Evolutionary conservation across 2,329 filamentous ascomycete species (phyloP).

Genomic region (Fonsecaea erecta): DNA sequence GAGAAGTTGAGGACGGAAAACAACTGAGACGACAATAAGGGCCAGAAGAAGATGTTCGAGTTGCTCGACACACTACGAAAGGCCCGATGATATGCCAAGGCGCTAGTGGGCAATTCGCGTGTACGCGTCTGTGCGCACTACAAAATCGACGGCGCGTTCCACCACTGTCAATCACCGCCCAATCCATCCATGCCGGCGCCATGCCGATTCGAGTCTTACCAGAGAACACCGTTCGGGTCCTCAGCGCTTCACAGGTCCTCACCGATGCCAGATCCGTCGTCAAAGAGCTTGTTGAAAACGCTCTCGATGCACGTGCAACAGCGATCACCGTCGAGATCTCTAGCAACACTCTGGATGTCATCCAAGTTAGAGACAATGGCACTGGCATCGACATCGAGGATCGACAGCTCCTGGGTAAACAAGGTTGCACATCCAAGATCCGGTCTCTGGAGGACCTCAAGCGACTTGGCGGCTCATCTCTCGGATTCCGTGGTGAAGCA

Average conservation of each 20-base stretch:
- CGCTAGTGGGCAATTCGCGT: background rate
- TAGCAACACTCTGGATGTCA: slow-evolving; percentile 62
- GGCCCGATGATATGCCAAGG: background rate
- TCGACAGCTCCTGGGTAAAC: slow-evolving; percentile 59
- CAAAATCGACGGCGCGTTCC: background rate
- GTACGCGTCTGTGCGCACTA: slow-evolving; percentile 10
- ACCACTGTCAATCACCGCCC: background rate
- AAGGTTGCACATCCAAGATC: slow-evolving; percentile 69
- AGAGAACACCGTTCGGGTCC: slow-evolving; percentile 52
- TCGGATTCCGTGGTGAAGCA: slow-evolving; percentile 70
- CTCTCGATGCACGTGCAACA: slow-evolving; percentile 66
- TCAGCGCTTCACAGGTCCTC: slow-evolving; percentile 63
- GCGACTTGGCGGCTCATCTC: slow-evolving; percentile 58
- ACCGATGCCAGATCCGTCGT: slow-evolving; percentile 62
- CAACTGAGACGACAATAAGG: background rate
- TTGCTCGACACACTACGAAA: background rate
- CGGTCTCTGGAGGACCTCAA: slow-evolving; percentile 60
- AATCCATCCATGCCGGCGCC: slow-evolving; percentile 18
- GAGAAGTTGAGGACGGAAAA: background rate
- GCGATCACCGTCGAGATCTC: slow-evolving; percentile 63
- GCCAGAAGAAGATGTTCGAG: background rate
- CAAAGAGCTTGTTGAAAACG: slow-evolving; percentile 70
- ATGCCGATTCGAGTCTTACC: slow-evolving; percentile 56
- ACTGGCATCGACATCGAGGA: slow-evolving; percentile 64
- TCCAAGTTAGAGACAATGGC: slow-evolving; percentile 69